Percentiles rank a stretch among this genome's conserved stretches.
Conservation (phyloP, 2,329 filamentous ascomycete genomes). For the Colletotrichum eleusines region DNA sequence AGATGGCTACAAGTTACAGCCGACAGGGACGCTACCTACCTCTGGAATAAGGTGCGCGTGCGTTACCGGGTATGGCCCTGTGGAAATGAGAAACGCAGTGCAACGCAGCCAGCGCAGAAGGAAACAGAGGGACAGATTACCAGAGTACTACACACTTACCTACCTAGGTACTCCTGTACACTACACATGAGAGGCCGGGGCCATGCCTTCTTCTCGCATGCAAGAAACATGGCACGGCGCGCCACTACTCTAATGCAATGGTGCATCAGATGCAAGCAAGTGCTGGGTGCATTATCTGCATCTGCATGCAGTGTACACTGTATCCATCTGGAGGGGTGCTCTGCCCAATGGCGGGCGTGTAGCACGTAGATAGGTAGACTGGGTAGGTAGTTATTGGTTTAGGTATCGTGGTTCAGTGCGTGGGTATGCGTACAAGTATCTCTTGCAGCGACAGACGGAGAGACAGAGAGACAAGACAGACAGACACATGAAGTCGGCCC, state of each 20-base stretch:
- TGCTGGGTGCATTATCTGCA: constrained; percentile 29
- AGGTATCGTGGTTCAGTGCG: neutral
- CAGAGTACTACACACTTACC: too few species aligned
- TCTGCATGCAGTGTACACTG: neutral
- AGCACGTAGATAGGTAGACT: neutral
- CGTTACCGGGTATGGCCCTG: constrained; percentile 12
- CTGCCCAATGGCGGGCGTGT: neutral
- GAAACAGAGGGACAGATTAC: neutral
- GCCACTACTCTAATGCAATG: constrained; percentile 3
- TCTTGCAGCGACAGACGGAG: neutral
- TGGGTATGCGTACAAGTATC: neutral
- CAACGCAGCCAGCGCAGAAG: constrained; percentile 6
- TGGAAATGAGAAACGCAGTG: constrained; percentile 7
- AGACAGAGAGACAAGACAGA: constrained; percentile 1
- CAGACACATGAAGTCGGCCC: constrained; percentile 6
- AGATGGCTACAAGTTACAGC: too few species aligned
- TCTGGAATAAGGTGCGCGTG: constrained; percentile 2
- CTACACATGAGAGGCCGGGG: neutral
- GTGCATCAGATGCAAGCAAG: constrained; percentile 16
- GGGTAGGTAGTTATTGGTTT: too few species aligned
- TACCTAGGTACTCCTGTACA: too few species aligned
- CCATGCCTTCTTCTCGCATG: neutral
- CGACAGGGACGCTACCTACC: neutral
- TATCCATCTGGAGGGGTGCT: constrained; percentile 23
- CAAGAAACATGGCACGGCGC: neutral